Evolutionary conservation across 140 eudicot species (phyloP).

Genomic region (Erigeron philadelphicus): DNA sequence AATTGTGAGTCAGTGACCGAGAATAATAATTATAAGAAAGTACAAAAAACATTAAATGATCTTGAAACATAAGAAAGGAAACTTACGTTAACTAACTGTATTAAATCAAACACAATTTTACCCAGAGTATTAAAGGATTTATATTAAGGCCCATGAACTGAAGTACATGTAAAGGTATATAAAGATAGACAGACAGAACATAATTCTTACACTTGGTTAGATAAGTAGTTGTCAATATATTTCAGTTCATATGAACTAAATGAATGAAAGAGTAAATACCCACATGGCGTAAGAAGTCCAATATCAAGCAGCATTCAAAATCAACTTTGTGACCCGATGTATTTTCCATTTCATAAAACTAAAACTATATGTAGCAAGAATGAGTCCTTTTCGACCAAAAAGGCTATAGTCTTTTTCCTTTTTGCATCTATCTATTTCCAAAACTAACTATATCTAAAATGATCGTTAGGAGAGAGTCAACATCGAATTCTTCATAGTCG

Average conservation of each 20-base stretch:
- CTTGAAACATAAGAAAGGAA: conserved; percentile 22
- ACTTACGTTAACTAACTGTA: conserved; percentile 15
- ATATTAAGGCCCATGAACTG: conserved; percentile 7
- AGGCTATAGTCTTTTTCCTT: neutral
- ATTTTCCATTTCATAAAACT: neutral
- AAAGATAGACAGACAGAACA: conserved; percentile 10
- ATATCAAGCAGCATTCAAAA: no score
- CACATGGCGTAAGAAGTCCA: no score
- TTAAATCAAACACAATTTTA: conserved; percentile 2
- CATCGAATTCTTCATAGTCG: no score
- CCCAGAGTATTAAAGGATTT: neutral
- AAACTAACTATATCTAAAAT: neutral
- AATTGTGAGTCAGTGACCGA: neutral
- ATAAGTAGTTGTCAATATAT: conserved; percentile 8
- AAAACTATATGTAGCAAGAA: conserved; percentile 14
- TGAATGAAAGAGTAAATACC: no score
- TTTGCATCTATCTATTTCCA: neutral
- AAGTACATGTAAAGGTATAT: conserved; percentile 6
- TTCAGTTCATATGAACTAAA: conserved; percentile 2
- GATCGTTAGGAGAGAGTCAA: neutral
- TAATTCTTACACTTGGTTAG: conserved; percentile 1
- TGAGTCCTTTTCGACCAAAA: neutral
- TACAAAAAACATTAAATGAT: conserved; percentile 27
- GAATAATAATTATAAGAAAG: conserved; percentile 4
- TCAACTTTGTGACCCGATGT: neutral